Evolutionary conservation across 495 filamentous ascomycete species (phyloP), one percentile per base, ranked within the genome.

Genomic region (Aspergillus cavernicola): DNA sequence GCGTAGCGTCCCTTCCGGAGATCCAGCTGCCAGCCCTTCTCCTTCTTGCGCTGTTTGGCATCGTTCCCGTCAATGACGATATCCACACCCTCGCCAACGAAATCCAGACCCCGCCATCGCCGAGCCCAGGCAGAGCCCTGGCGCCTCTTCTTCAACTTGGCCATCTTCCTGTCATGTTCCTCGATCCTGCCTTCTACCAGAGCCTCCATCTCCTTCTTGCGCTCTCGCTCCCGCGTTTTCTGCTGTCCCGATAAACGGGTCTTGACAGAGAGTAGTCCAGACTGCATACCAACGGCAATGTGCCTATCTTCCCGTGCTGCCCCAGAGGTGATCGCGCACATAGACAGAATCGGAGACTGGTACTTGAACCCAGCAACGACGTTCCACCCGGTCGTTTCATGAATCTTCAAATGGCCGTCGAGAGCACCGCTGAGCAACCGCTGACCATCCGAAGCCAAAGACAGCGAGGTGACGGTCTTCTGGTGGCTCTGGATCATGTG

Each of bases 351-450:
- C 0, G 95, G 93, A 0, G 86, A 84, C 0, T 89, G 85, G 71
- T 97, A 99, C 67, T 97, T 97, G 44, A 87, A 84, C 31, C 90
- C 92, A 23, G 88, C 84, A 4, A 96, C 90, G 5, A 97, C 84
- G 63, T 95, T 92, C 95, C 95, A 99, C 23, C 77, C 81, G 0
- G 82, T 81, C 1, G 91, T 93, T 70, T 97, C 92, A 57, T 92
- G 96, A 32, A 97, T 80, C 73, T 99, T 99, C 69, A 99, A 80
- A 65, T 97, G 93, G 12, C 95, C 95, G 67, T 99, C 93, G 28
- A 99, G 75, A 13, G 84, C 87, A 66, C 90, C 95, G 64, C 82
- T 89, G 53, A 99, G 80, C 41, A 99, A 75, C 38, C 95, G 80
- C 42, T 83, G 82, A 15, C 85, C 83, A 58, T 88, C 84, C 24